phyloP scores from a whole-genome alignment of 2,329 filamentous ascomycete genomes.

The Aspergillus niger region DNA sequence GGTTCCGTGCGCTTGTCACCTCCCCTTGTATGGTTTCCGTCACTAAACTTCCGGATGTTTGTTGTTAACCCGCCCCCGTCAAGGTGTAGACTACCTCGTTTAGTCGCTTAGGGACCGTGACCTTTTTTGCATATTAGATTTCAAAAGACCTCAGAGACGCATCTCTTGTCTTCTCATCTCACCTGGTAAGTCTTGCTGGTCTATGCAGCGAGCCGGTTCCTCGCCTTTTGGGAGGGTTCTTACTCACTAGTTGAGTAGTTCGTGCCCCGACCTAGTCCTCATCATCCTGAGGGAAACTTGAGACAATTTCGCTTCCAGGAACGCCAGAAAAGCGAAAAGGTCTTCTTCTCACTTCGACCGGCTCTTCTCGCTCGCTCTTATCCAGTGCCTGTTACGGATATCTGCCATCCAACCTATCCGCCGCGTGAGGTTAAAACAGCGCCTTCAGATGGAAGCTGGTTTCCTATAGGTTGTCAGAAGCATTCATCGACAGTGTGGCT shows the following conservation, averaged over 20 bases:
- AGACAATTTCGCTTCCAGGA: conserved; percentile 20
- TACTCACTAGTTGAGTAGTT: conserved; percentile 45
- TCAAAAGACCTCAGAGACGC: conserved; percentile 25
- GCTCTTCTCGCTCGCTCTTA: conserved; percentile 15
- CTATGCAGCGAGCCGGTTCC: conserved; percentile 35
- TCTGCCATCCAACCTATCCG: conserved; percentile 16
- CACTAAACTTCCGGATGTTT: conserved; percentile 27
- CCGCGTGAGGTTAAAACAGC: conserved; percentile 11
- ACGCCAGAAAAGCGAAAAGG: conserved; percentile 24
- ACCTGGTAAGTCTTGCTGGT: conserved; percentile 34
- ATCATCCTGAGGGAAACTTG: conserved; percentile 20
- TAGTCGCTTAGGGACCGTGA: conserved; percentile 24
- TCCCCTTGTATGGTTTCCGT: conserved; percentile 25
- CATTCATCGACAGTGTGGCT: conserved; percentile 26
- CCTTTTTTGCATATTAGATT: conserved; percentile 34
- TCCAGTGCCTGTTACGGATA: conserved; percentile 21
- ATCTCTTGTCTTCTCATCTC: conserved; percentile 22
- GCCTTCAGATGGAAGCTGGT: conserved; percentile 22
- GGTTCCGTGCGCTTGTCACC: conserved; percentile 28
- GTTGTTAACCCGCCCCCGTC: conserved; percentile 35
- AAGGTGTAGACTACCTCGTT: conserved; percentile 23
- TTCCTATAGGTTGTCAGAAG: conserved; percentile 21
- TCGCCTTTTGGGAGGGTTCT: conserved; percentile 28
- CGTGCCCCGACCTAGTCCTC: conserved; percentile 34
- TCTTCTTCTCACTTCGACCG: conserved; percentile 19